Conservation (phyloP, 257 asterid species). For the Plantago elongata region DNA sequence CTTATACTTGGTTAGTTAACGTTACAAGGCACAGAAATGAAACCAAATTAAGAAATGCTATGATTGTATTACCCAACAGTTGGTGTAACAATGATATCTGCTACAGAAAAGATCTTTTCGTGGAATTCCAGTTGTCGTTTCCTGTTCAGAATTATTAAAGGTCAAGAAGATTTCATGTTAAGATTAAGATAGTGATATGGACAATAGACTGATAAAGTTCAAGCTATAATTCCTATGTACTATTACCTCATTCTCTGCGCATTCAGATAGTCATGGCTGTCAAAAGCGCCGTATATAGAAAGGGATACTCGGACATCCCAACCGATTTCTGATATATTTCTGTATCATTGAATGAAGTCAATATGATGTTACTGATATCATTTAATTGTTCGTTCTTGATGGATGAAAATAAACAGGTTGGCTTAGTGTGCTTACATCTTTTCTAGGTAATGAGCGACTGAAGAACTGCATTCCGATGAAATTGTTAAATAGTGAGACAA, state of each 20-base stretch:
- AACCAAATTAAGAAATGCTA: background rate
- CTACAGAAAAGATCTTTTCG: slow-evolving; percentile 54
- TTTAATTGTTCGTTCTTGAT: background rate
- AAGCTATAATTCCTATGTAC: background rate
- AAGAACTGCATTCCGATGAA: slow-evolving; percentile 66
- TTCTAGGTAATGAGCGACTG: slow-evolving; percentile 45
- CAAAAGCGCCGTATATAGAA: slow-evolving; percentile 55
- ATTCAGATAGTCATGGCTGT: slow-evolving; percentile 77
- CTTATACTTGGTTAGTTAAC: too few species aligned
- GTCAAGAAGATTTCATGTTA: background rate
- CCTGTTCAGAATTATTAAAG: slow-evolving; percentile 26
- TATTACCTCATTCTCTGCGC: slow-evolving; percentile 75
- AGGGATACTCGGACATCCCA: slow-evolving; percentile 89
- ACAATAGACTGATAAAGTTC: background rate
- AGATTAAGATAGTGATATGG: background rate
- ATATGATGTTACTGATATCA: background rate
- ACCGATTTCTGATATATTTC: slow-evolving; percentile 59
- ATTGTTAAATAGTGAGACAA: slow-evolving; percentile 79
- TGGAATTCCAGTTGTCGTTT: slow-evolving; percentile 66
- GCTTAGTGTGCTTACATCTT: slow-evolving; percentile 36
- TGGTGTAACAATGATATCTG: slow-evolving; percentile 88
- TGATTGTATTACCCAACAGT: slow-evolving; percentile 66
- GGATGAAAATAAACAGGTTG: background rate
- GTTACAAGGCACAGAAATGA: background rate
- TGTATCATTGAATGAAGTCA: slow-evolving; percentile 22